A percentile compares a stretch with the other conserved stretches of the same genome.
Evolutionary conservation across 2,329 filamentous ascomycete species (phyloP).

Genomic region (Botrytis paeoniae): DNA sequence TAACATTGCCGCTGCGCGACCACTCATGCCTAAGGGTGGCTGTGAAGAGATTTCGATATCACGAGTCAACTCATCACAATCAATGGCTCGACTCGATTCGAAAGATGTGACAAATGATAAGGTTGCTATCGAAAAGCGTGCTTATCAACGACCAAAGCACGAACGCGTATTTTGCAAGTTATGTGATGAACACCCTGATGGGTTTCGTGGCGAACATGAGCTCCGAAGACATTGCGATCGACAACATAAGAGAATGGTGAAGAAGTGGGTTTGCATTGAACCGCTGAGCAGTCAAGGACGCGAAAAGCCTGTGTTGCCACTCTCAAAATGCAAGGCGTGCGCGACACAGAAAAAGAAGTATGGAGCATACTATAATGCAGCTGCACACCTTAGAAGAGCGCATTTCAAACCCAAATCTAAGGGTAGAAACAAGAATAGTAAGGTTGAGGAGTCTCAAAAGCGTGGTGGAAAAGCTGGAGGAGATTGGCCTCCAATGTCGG

Average conservation of each 20-base stretch:
- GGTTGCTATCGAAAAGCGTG: slow-evolving; percentile 34
- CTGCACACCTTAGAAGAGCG: slow-evolving; percentile 80
- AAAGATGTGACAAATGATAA: slow-evolving; percentile 37
- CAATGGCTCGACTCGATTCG: slow-evolving; percentile 33
- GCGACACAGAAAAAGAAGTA: slow-evolving; percentile 79
- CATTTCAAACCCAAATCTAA: slow-evolving; percentile 73
- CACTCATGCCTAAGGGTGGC: slow-evolving; percentile 36
- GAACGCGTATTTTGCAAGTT: slow-evolving; percentile 54
- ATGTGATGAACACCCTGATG: slow-evolving; percentile 79
- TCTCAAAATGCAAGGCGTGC: slow-evolving; percentile 68
- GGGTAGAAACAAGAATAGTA: slow-evolving; percentile 41
- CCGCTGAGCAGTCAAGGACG: slow-evolving; percentile 48
- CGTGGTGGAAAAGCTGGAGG: slow-evolving; percentile 54
- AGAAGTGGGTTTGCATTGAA: slow-evolving; percentile 58
- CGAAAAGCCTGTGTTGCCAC: slow-evolving; percentile 58
- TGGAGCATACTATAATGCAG: slow-evolving; percentile 90
- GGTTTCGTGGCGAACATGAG: slow-evolving; percentile 90
- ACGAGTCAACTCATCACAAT: slow-evolving; percentile 34
- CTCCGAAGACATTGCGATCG: slow-evolving; percentile 65
- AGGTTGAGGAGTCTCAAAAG: slow-evolving; percentile 43
- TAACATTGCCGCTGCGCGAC: slow-evolving; percentile 32
- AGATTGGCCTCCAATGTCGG: slow-evolving; percentile 54
- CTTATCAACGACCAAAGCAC: slow-evolving; percentile 39
- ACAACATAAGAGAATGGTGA: slow-evolving; percentile 58
- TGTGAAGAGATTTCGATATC: slow-evolving; percentile 32